Percentiles rank a stretch among this genome's conserved stretches.
Conservation (phyloP, 371 early-diverging fungal species). For the Cokeromyces recurvatus region DNA sequence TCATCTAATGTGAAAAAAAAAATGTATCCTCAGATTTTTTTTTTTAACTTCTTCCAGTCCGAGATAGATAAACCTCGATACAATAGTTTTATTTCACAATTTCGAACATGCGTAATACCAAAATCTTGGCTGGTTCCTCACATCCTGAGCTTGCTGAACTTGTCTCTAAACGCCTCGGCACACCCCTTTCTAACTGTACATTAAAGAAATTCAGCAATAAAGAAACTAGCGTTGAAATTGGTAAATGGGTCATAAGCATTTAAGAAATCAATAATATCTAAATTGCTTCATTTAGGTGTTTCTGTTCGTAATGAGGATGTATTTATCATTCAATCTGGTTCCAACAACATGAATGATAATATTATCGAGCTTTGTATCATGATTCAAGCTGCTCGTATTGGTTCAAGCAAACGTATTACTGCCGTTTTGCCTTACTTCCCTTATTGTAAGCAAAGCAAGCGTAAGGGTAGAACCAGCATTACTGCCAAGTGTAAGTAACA, state of each 20-base stretch:
- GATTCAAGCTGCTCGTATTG: slow-evolving; percentile 91
- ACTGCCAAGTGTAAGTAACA: slow-evolving; percentile 78
- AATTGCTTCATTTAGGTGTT: slow-evolving; percentile 52
- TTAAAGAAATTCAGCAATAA: slow-evolving; percentile 75
- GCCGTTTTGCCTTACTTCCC: slow-evolving; percentile 95
- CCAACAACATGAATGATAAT: slow-evolving; percentile 87
- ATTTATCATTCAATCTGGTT: slow-evolving; percentile 95
- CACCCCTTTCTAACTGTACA: slow-evolving; percentile 68
- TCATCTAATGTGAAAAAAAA: too few relatives aligned
- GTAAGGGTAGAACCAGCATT: slow-evolving; percentile 95
- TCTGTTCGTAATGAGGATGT: slow-evolving; percentile 95
- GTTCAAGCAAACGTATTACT: slow-evolving; percentile 85
- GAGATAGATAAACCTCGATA: too few relatives aligned
- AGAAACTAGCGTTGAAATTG: slow-evolving; percentile 67
- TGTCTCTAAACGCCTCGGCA: slow-evolving; percentile 79
- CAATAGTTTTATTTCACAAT: too few relatives aligned
- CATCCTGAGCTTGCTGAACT: slow-evolving; percentile 85
- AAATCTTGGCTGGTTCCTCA: slow-evolving; percentile 91
- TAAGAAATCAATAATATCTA: not conserved
- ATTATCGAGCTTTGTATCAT: slow-evolving; percentile 95
- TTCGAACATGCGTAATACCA: slow-evolving; percentile 83
- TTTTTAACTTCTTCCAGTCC: too few relatives aligned
- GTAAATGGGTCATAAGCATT: slow-evolving; percentile 15
- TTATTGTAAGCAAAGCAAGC: slow-evolving; percentile 95
- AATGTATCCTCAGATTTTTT: too few relatives aligned